Evolutionary conservation across 148 eudicot genomes (phyloP).

Genomic region (Rhododendron molle): DNA sequence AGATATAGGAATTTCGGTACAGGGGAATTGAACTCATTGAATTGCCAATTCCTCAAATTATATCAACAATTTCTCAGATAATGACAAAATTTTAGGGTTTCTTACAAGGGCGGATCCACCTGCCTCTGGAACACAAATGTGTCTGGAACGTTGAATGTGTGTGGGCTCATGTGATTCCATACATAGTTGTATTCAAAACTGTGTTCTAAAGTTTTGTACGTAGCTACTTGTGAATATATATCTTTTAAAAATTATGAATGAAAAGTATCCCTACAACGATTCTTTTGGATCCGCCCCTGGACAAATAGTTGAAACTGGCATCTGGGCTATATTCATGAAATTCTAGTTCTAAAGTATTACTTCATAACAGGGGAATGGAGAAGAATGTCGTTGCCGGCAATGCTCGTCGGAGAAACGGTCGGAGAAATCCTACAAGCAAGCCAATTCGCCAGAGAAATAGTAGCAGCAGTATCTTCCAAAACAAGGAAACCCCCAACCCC

Average conservation of each 20-base stretch:
- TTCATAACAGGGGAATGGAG: slow-evolving; percentile 65
- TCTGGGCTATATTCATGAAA: neutral
- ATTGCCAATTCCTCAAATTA: neutral
- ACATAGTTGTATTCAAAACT: too few relatives aligned
- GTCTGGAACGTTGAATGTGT: too few relatives aligned
- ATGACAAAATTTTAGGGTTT: neutral
- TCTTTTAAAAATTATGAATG: too few relatives aligned
- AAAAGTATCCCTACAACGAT: too few relatives aligned
- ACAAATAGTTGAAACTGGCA: too few relatives aligned
- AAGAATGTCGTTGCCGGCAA: slow-evolving; percentile 80
- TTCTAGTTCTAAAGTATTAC: neutral
- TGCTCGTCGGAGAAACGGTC: slow-evolving; percentile 83
- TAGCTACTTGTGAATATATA: too few relatives aligned
- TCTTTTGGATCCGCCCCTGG: too few relatives aligned
- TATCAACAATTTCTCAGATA: neutral
- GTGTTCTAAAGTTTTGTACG: too few relatives aligned
- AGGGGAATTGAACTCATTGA: too few relatives aligned
- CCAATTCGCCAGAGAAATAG: slow-evolving; percentile 54
- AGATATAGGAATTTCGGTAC: too few relatives aligned
- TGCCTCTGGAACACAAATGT: too few relatives aligned
- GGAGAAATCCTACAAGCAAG: slow-evolving; percentile 74
- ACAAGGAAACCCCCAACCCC: slow-evolving; percentile 5
- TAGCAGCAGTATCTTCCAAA: slow-evolving; percentile 26
- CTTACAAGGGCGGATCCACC: neutral
- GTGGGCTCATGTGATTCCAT: too few relatives aligned